phyloP scores from a whole-genome alignment of 2,329 filamentous ascomycete genomes.

The Talaromyces sp. region DNA sequence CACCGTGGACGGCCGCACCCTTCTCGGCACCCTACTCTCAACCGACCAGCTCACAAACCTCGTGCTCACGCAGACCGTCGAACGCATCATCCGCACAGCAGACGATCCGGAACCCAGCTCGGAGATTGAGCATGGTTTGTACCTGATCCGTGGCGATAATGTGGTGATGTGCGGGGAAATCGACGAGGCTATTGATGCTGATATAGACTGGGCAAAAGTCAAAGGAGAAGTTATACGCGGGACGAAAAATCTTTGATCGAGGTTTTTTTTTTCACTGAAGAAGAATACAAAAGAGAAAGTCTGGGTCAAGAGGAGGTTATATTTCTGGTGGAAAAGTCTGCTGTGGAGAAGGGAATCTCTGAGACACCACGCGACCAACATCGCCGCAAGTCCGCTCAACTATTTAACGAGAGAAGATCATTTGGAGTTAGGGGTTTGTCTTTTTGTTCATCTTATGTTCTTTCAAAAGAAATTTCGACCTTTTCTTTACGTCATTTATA shows the following conservation, averaged over 20 bases:
- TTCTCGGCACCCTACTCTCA: slow-evolving; percentile 74
- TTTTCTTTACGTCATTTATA: neutral
- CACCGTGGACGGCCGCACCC: slow-evolving; percentile 83
- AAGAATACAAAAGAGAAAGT: neutral
- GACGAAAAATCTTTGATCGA: slow-evolving; percentile 66
- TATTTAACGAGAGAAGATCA: neutral
- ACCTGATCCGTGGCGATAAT: slow-evolving; percentile 89
- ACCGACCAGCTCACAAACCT: slow-evolving; percentile 92
- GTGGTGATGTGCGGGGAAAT: slow-evolving; percentile 85
- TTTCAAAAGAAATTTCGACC: neutral
- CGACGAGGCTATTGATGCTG: slow-evolving; percentile 80
- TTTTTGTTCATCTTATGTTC: no score
- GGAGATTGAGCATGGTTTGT: slow-evolving; percentile 77
- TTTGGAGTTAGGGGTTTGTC: neutral
- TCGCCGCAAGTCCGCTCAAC: neutral
- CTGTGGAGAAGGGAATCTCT: neutral
- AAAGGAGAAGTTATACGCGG: slow-evolving; percentile 75
- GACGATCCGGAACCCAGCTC: slow-evolving; percentile 78
- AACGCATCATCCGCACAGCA: slow-evolving; percentile 80
- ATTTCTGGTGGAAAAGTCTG: neutral
- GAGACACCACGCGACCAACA: neutral
- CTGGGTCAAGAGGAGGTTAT: neutral
- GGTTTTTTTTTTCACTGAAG: neutral
- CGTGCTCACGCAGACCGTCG: slow-evolving; percentile 74
- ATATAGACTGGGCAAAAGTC: slow-evolving; percentile 90